Conservation (phyloP, 2,329 filamentous ascomycete genomes). For the Pseudogymnoascus sp. region DNA sequence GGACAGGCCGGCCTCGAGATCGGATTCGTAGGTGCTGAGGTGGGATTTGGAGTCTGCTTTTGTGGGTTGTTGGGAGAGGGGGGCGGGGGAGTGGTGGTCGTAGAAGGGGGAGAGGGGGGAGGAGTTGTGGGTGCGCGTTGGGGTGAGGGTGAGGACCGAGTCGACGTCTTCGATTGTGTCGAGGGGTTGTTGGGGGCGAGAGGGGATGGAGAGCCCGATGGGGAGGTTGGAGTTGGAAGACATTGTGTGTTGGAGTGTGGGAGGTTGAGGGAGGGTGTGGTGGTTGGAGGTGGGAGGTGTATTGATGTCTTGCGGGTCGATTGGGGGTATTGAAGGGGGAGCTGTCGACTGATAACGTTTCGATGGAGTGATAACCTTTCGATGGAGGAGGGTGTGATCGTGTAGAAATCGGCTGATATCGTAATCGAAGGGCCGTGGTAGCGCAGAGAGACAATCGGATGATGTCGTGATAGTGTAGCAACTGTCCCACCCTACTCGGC, state of each 20-base stretch:
- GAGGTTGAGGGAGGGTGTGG: not conserved
- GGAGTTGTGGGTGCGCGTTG: not conserved
- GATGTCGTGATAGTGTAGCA: conserved; percentile 2
- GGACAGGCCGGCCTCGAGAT: conserved; percentile 17
- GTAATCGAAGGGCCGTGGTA: not conserved
- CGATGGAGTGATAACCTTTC: not conserved
- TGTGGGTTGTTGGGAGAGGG: conserved; percentile 16
- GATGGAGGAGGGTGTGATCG: not conserved
- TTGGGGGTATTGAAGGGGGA: not conserved
- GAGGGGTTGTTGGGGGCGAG: not conserved
- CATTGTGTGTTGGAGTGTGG: not conserved
- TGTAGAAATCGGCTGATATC: not conserved
- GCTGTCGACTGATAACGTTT: not conserved
- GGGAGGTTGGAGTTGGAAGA: not conserved
- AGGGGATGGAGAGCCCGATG: conserved; percentile 3
- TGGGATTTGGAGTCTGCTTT: conserved; percentile 20
- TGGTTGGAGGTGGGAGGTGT: not conserved
- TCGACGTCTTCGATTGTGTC: not conserved
- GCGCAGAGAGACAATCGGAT: not conserved
- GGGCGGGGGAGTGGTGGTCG: conserved; percentile 14
- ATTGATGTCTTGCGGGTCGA: not conserved
- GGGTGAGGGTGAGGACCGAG: conserved; percentile 7
- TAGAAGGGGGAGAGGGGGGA: conserved; percentile 19
- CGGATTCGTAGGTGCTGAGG: conserved; percentile 18
- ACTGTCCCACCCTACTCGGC: not conserved